A percentile compares a stretch with the other conserved stretches of the same genome.
Conservation (phyloP, 1,139 yeast genomes). For the Yamadazyma aaseri region DNA sequence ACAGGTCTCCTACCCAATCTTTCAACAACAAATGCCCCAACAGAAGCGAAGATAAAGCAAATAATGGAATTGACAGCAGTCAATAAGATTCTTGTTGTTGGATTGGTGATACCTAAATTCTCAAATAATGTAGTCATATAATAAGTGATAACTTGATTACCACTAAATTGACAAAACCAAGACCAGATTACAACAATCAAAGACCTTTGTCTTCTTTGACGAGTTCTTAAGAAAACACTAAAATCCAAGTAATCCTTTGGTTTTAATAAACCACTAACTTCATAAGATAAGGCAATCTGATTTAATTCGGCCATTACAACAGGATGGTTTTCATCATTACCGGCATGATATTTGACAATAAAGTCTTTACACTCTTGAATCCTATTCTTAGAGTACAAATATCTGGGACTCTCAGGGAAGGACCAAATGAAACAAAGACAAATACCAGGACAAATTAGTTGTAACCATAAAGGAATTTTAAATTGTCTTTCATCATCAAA, state of each 20-base stretch:
- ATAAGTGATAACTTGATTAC: constrained; percentile 21
- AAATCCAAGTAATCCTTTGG: constrained; percentile 10
- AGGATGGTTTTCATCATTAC: constrained; percentile 18
- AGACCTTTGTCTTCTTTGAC: constrained; percentile 7
- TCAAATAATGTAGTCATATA: constrained; percentile 20
- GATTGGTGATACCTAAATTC: constrained; percentile 18
- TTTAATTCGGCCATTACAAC: constrained; percentile 19
- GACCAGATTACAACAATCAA: constrained; percentile 10
- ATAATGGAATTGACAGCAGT: constrained; percentile 19
- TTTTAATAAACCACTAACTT: constrained; percentile 7
- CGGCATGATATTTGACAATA: constrained; percentile 21
- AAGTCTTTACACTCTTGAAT: constrained; percentile 35
- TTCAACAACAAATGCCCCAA: constrained; percentile 18
- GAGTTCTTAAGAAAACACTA: constrained; percentile 8
- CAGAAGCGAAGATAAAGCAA: constrained; percentile 15
- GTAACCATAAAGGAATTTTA: constrained; percentile 18
- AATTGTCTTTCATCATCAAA: constrained; percentile 13
- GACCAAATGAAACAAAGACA: constrained; percentile 19
- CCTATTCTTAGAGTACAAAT: constrained; percentile 39
- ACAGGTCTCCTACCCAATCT: constrained; percentile 19
- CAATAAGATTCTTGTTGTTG: constrained; percentile 18
- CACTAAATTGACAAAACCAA: constrained; percentile 13
- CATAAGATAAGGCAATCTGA: constrained; percentile 18
- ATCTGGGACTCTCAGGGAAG: constrained; percentile 63
- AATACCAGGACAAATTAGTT: constrained; percentile 16